Base-by-base conservation (phyloP, 75 land plant genomes). In the Pseudotsuga menziesii region DNA sequence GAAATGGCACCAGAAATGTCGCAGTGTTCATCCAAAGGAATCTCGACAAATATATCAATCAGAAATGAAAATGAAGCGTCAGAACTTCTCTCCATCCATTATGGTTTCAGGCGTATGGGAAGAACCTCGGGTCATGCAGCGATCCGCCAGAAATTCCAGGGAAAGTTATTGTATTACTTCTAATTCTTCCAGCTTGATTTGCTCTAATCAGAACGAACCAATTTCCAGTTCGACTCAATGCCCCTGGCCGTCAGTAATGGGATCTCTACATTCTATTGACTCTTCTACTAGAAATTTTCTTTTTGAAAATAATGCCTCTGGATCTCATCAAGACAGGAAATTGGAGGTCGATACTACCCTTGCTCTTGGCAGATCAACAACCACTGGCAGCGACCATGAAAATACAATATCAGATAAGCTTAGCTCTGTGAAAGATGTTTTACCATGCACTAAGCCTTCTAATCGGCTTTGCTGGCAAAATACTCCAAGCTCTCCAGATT, bases 1-100 rank as follows among this genome's bases (percentile, higher is more conserved):
- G 73, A 87, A 85, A 76, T 83, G 87, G 87, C 85, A 81, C 70
- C 74, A 85, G 16, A 71, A 60, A 16, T 84, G 87, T 79, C 66
- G 26, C 56, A 60, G 79, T 27, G 15, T 57, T 76, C 77, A 74
- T 72, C 75, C 73, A 41, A 16, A 36, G 1, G 20, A 36, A 67
- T 48, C 9, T 48, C 36, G 44, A 15, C 41, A 36, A 36, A 39
- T 9, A 48, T 48, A 48, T 48, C 54, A 48, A 48, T 9, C 54
- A 48, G 12, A 48, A 48, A 48, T 48, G 54, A 48, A 48, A 48
- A 48, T 48, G 54, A 48, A 48, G 12, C 13, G 54, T 9, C 12
- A 48, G 54, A 48, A 48, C 54, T 48, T 48, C 11, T 48, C 54
- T 2, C 54, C 54, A 9, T 48, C 54, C 9, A 9, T 48, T 2